These are phyloP conservation scores for Lichtheimia corymbifera DNA, from an alignment of 371 early-diverging fungal genomes.

Conservation along the genomic window DNA sequence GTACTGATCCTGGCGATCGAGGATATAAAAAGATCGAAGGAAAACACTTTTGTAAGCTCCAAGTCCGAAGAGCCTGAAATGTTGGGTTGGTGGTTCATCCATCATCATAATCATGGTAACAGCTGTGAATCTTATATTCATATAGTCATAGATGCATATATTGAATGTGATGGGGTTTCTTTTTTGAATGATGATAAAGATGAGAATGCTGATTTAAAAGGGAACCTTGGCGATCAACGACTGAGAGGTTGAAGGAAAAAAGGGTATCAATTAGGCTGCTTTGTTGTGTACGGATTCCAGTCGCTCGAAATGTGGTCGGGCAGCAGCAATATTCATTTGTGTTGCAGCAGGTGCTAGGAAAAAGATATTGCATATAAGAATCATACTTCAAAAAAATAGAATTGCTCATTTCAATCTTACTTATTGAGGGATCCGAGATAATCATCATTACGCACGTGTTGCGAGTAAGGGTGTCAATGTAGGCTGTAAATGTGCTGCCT, in stretches of 20 bases:
- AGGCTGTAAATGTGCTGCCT: slow-evolving; percentile 23
- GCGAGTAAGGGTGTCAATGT: slow-evolving; percentile 16
- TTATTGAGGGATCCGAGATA: slow-evolving; percentile 17
- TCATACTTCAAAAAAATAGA: not conserved
- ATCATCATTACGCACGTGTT: slow-evolving; percentile 18
- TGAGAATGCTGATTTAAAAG: not conserved
- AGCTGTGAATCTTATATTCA: not conserved
- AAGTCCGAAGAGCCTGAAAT: not conserved
- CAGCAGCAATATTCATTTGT: slow-evolving; percentile 76
- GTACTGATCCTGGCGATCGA: not conserved
- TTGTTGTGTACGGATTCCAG: slow-evolving; percentile 50
- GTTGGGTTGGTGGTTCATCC: not conserved
- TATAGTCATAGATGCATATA: not conserved
- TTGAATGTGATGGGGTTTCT: not conserved
- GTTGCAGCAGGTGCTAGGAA: slow-evolving; percentile 73
- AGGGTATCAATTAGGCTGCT: slow-evolving; percentile 4
- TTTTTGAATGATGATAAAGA: slow-evolving; percentile 1
- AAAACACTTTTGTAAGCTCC: not conserved
- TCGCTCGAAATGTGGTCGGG: slow-evolving; percentile 79
- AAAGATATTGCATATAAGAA: not conserved
- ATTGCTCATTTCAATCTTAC: slow-evolving; percentile 11
- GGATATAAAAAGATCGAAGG: not conserved
- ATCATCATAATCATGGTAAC: not conserved
- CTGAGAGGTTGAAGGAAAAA: not conserved
- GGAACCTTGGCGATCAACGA: not conserved